phyloP scores from a whole-genome alignment of 2,329 filamentous ascomycete species.

The Aspergillus fructus region DNA sequence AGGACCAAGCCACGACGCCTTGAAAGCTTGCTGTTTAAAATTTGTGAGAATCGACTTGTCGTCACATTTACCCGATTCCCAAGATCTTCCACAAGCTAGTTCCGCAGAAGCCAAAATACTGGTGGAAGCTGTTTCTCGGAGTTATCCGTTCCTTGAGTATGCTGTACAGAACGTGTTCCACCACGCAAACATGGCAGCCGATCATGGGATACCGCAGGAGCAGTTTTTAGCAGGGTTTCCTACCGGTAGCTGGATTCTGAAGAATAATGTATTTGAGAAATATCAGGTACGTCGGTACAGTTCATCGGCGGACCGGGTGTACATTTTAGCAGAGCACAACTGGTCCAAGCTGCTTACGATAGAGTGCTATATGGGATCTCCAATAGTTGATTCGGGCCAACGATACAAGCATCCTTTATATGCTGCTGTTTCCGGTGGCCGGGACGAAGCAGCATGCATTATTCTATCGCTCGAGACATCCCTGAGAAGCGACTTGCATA shows the following conservation, averaged over 20 bases:
- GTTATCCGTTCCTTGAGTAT: conserved; percentile 42
- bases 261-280: conserved; percentile 36
- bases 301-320: conserved; percentile 2
- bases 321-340: conserved; percentile 20
- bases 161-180: conserved; percentile 27
- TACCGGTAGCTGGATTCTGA: conserved; percentile 27
- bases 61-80: background rate
- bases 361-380: background rate
- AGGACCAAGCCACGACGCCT: conserved; percentile 40
- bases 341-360: conserved; percentile 12
- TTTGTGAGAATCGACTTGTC: conserved; percentile 7
- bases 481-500: background rate
- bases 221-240: conserved; percentile 28
- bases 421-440: background rate
- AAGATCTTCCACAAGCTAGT: background rate
- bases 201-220: conserved; percentile 16
- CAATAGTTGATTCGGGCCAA: background rate
- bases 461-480: no score
- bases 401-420: conserved; percentile 17
- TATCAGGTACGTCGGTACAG: conserved; percentile 28
- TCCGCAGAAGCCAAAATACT: no score
- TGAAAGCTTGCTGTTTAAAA: conserved; percentile 36
- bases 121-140: background rate
- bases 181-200: conserved; percentile 29
- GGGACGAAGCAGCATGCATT: background rate